These are phyloP conservation scores for Phytophthora meadii DNA, from an alignment of 352 stramenopile genomes.

Conservation along the genomic window DNA sequence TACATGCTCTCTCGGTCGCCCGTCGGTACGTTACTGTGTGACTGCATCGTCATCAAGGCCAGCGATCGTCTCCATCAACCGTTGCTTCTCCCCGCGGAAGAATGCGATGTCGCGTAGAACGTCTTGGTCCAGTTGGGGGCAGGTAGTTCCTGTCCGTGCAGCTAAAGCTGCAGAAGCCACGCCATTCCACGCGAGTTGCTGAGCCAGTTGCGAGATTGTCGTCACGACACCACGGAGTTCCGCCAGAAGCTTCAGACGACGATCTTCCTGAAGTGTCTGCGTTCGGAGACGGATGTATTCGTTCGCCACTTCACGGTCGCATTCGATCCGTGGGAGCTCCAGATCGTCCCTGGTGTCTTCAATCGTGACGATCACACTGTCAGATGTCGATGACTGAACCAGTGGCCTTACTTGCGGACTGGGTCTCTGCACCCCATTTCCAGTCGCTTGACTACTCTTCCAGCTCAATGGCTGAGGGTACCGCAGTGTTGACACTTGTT, in stretches of 20 bases:
- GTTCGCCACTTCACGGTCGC: conserved; percentile 33
- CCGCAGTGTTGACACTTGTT: conserved; percentile 3
- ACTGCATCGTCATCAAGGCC: conserved; percentile 20
- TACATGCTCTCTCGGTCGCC: background rate
- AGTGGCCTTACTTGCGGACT: conserved; percentile 1
- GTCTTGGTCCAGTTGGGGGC: conserved; percentile 33
- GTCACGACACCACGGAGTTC: conserved; percentile 48
- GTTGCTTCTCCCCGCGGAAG: conserved; percentile 49
- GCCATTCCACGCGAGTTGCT: conserved; percentile 47
- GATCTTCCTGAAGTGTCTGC: conserved; percentile 42
- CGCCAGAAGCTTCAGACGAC: conserved; percentile 43
- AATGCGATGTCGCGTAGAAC: conserved; percentile 55
- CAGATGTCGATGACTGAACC: background rate
- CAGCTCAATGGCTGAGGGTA: conserved; percentile 5
- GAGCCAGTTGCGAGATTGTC: conserved; percentile 45
- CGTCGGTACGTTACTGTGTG: background rate
- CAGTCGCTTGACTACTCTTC: conserved; percentile 3
- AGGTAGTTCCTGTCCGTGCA: conserved; percentile 23
- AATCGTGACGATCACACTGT: conserved; percentile 25
- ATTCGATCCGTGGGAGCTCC: conserved; percentile 20
- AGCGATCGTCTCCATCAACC: conserved; percentile 43
- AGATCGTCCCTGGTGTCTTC: conserved; percentile 22
- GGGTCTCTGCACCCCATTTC: conserved; percentile 8
- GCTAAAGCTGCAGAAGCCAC: conserved; percentile 36
- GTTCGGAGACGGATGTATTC: conserved; percentile 36